Percentiles rank a stretch among this genome's conserved stretches.
Evolutionary conservation across 768 basidiomycete genomes (phyloP).

Genomic region (Cystobasidium tubakii): DNA sequence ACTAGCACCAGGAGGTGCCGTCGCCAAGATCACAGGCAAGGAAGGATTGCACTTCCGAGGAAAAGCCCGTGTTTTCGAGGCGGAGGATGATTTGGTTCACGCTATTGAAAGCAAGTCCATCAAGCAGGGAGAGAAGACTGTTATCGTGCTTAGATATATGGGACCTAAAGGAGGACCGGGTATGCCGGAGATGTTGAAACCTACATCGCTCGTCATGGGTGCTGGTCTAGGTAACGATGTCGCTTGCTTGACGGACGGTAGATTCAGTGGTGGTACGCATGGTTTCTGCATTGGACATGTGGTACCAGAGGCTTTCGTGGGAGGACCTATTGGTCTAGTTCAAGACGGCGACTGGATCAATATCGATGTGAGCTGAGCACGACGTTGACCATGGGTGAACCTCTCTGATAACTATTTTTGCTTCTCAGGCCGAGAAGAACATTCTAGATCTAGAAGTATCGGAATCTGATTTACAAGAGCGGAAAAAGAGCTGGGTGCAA

Average conservation of each 20-base stretch:
- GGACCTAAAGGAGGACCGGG: slow-evolving; percentile 91
- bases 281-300: slow-evolving; percentile 90
- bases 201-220: slow-evolving; percentile 96
- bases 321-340: slow-evolving; percentile 48
- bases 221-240: slow-evolving; percentile 93
- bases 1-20: slow-evolving; percentile 89
- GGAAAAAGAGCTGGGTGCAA: slow-evolving; percentile 69
- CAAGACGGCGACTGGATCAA: slow-evolving; percentile 47
- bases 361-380: slow-evolving; percentile 38
- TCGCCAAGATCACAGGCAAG: slow-evolving; percentile 93
- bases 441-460: slow-evolving; percentile 68
- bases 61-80: slow-evolving; percentile 85
- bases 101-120: slow-evolving; percentile 84
- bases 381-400: too few relatives aligned
- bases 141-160: slow-evolving; percentile 82
- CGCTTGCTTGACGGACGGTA: slow-evolving; percentile 92
- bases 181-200: slow-evolving; percentile 99
- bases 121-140: slow-evolving; percentile 93
- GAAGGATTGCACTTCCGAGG: slow-evolving; percentile 85
- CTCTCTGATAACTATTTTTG: neutral
- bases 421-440: slow-evolving; percentile 67
- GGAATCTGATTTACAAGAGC: slow-evolving; percentile 67
- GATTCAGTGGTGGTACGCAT: slow-evolving; percentile 73
- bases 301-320: slow-evolving; percentile 55
- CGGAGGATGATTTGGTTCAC: slow-evolving; percentile 75